Evolutionary conservation across 2,329 filamentous ascomycete species (phyloP), one percentile per base, ranked within the genome.

Genomic region (Neonectria punicea): DNA sequence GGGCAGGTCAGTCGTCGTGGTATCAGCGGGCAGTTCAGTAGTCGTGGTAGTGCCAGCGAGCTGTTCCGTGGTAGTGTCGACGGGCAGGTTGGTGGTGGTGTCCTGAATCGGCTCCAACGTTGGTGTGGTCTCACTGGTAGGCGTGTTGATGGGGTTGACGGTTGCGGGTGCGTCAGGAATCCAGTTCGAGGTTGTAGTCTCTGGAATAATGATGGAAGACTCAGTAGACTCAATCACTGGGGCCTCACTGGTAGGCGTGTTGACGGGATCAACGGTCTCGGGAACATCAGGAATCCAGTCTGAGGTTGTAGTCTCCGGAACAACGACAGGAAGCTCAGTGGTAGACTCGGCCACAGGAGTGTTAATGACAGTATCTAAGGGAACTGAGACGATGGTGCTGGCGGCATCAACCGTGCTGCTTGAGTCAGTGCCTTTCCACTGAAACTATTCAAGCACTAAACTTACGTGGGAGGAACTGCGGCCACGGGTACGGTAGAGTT

Each of bases 231-330:
- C 39, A 4, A 46, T n/a, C 10, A 49, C 53, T 2, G 55, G 30
- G 6, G 63, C 61, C 44, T 58, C 32, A 10, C 7, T 36, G 2
- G 13, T n/a, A 14, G 44, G 18, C 25, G n/a, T 57, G 8, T 43
- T 36, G 8, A 25, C 39, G n/a, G 61, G 47, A 3, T 44, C 34
- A 11, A 28, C 14, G 7, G 36, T 43, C 9, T 34, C 20, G 53
- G 53, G 36, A 13, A 22, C 8, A 4, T n/a, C 14, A 43, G 34
- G 32, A 44, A 55, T 44, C 32, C 20, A 41, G 11, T 4, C 10
- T 4, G 60, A 59, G 3, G 58, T 22, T 22, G 61, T 63, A 16
- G 61, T 63, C 30, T 59, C 39, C 6, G 36, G 28, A 25, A 53
- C 22, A 7, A 44, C 34, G 7, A 59, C 25, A 5, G 41, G 18